Conservation (phyloP, 306 rosid species). For the Fragaria nilgerrensis region DNA sequence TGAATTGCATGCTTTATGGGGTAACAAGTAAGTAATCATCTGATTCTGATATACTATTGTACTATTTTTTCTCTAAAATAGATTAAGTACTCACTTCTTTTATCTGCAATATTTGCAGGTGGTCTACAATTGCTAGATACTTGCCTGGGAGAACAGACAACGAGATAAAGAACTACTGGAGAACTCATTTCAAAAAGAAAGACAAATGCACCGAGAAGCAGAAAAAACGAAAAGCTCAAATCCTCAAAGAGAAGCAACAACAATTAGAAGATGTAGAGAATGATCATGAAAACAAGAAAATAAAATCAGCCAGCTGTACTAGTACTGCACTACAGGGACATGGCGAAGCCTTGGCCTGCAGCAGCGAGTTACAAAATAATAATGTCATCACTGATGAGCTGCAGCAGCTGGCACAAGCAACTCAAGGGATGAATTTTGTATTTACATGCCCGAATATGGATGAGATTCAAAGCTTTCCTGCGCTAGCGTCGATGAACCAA, state of each 20-base stretch:
- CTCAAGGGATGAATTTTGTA: slow-evolving; percentile 9
- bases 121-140: slow-evolving; percentile 79
- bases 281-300: slow-evolving; percentile 7
- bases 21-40: slow-evolving; percentile 56
- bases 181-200: slow-evolving; percentile 65
- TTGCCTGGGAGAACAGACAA: slow-evolving; percentile 84
- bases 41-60: background rate
- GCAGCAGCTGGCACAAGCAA: background rate
- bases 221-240: slow-evolving; percentile 30
- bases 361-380: background rate
- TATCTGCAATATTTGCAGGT: slow-evolving; percentile 32
- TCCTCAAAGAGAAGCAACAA: slow-evolving; percentile 29
- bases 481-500: slow-evolving; percentile 25
- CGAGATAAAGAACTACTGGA: slow-evolving; percentile 73
- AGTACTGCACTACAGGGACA: background rate
- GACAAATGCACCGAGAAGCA: slow-evolving; percentile 35
- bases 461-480: slow-evolving; percentile 8
- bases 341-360: background rate
- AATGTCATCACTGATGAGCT: background rate
- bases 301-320: background rate
- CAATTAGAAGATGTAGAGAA: slow-evolving; percentile 2
- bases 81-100: background rate
- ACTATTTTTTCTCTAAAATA: background rate
- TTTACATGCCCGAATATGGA: slow-evolving; percentile 6
- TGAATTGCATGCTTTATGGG: slow-evolving; percentile 65